Evolutionary conservation across 129 eudicot genomes (phyloP).

Genomic region (Deinandra increscens): DNA sequence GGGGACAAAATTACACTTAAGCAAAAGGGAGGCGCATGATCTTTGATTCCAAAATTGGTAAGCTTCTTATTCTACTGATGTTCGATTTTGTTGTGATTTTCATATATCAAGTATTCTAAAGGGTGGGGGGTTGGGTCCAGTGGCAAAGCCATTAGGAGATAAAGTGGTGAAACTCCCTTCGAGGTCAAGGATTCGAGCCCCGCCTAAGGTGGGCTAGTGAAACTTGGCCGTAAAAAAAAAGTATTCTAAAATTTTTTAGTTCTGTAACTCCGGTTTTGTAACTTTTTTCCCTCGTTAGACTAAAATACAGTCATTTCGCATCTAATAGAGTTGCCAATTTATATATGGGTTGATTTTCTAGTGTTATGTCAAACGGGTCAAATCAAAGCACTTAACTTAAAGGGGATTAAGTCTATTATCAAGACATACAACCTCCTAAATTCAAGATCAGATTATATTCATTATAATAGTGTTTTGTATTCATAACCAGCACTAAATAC

Average conservation of each 20-base stretch:
- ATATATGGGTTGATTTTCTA: not conserved
- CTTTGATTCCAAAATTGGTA: slow-evolving; percentile 36
- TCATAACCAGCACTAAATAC: not conserved
- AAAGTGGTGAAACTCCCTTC: too few species aligned
- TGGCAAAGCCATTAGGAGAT: too few species aligned
- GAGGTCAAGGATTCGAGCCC: too few species aligned
- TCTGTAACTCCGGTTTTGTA: not conserved
- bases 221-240: too few species aligned
- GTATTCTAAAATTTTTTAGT: too few species aligned
- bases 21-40: too few species aligned
- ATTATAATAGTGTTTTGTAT: not conserved
- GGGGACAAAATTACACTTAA: too few species aligned
- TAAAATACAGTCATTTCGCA: not conserved
- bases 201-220: too few species aligned
- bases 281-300: too few species aligned
- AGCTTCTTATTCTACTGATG: slow-evolving; percentile 2
- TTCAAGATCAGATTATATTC: not conserved
- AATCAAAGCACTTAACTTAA: not conserved
- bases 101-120: not conserved
- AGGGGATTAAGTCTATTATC: not conserved
- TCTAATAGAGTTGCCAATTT: not conserved
- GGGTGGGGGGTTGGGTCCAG: too few species aligned
- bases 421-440: not conserved
- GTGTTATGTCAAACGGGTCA: not conserved
- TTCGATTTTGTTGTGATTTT: not conserved